phyloP scores from a whole-genome alignment of 768 basidiomycete genomes.

The Psilocybe azurescens region DNA sequence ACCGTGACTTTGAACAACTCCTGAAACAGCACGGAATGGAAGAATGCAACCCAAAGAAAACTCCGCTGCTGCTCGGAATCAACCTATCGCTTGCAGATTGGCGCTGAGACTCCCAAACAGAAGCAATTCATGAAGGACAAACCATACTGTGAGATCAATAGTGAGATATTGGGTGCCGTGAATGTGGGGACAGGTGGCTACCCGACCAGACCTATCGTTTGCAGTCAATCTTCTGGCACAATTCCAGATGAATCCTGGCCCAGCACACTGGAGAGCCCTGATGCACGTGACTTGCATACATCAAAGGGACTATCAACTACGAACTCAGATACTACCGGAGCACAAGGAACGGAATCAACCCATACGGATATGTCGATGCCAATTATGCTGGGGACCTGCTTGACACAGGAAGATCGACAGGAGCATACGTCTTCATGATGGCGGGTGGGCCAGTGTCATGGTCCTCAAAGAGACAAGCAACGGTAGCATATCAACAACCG shows the following conservation, averaged over 20 bases:
- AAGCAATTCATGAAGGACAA: slow-evolving; percentile 28
- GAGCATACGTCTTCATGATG: slow-evolving; percentile 34
- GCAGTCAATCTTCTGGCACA: slow-evolving; percentile 25
- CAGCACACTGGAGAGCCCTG: slow-evolving; percentile 40
- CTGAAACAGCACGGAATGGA: not conserved
- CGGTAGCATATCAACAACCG: slow-evolving; percentile 19
- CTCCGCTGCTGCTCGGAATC: slow-evolving; percentile 10
- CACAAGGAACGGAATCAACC: slow-evolving; percentile 1
- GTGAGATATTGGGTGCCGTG: slow-evolving; percentile 30
- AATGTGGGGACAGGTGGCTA: slow-evolving; percentile 27
- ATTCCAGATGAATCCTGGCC: slow-evolving; percentile 30
- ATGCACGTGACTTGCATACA: slow-evolving; percentile 39
- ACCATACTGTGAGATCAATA: slow-evolving; percentile 27
- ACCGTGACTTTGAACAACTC: not conserved
- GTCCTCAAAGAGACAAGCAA: slow-evolving; percentile 33
- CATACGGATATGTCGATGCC: slow-evolving; percentile 26
- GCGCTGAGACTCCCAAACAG: not conserved
- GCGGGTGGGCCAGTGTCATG: slow-evolving; percentile 34
- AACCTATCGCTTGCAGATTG: not conserved
- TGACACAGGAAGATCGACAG: slow-evolving; percentile 27
- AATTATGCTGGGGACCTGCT: slow-evolving; percentile 28
- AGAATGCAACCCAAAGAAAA: slow-evolving; percentile 5
- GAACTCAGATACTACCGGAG: not conserved
- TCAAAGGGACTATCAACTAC: slow-evolving; percentile 29
- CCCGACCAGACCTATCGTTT: slow-evolving; percentile 33